A percentile compares a stretch with the other conserved stretches of the same genome.
Evolutionary conservation across 1,284 basidiomycete genomes (phyloP).

Genomic region (Ceratobasidium sp.): DNA sequence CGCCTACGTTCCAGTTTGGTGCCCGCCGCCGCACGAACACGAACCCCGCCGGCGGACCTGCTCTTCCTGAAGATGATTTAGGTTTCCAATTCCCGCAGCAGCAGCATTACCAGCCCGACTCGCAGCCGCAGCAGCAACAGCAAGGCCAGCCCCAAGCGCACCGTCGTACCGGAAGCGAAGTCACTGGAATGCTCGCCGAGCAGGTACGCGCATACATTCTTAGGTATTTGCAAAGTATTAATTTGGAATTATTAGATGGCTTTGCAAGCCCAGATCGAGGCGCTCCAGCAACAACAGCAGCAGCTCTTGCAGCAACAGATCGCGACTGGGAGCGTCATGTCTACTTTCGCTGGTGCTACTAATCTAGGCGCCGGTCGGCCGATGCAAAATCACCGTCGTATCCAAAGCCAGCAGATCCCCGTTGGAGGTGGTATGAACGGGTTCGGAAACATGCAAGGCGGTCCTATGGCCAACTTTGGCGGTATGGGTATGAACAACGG

Average conservation of each 20-base stretch:
- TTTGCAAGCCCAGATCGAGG: slow-evolving; percentile 91
- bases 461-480: slow-evolving; percentile 73
- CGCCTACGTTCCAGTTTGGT: slow-evolving; percentile 90
- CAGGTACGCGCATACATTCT: slow-evolving; percentile 69
- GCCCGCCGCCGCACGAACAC: slow-evolving; percentile 70
- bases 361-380: slow-evolving; percentile 70
- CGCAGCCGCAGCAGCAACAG: slow-evolving; percentile 57
- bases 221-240: slow-evolving; percentile 3
- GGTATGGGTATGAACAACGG: slow-evolving; percentile 66
- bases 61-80: slow-evolving; percentile 82
- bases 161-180: slow-evolving; percentile 70
- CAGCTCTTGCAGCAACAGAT: slow-evolving; percentile 89
- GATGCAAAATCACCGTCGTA: slow-evolving; percentile 78
- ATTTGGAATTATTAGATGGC: slow-evolving; percentile 72
- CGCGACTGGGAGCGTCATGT: slow-evolving; percentile 79
- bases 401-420: slow-evolving; percentile 79
- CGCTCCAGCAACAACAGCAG: slow-evolving; percentile 89
- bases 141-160: slow-evolving; percentile 60
- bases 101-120: slow-evolving; percentile 53
- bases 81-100: slow-evolving; percentile 87
- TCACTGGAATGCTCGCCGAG: slow-evolving; percentile 86
- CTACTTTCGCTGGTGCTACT: slow-evolving; percentile 69
- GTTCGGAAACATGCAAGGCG: slow-evolving; percentile 61
- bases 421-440: slow-evolving; percentile 63
- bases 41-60: slow-evolving; percentile 62